phyloP scores from a whole-genome alignment of 139 green algal genomes.

The Tetradesmus lagerheimii region DNA sequence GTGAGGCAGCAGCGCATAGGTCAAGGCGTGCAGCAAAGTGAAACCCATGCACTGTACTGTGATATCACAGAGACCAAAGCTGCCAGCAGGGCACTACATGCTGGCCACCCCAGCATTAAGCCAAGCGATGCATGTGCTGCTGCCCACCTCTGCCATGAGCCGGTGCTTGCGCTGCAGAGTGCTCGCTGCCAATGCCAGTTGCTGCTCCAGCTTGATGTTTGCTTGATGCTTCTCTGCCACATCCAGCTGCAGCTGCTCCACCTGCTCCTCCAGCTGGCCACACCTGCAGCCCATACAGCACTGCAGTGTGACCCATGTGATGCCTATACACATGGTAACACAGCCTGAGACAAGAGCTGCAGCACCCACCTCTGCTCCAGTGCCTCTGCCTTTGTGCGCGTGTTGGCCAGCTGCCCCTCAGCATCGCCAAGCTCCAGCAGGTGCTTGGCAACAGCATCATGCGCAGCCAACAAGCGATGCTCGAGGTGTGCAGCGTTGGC shows the following conservation, averaged over 20 bases:
- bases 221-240: not conserved
- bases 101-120: too few relatives aligned
- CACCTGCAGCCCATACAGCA: constrained; percentile 22
- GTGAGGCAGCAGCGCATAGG: not conserved
- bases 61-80: not conserved
- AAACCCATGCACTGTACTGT: not conserved
- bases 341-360: not conserved
- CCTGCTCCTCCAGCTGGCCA: constrained; percentile 19
- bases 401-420: not conserved
- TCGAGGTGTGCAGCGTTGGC: not conserved
- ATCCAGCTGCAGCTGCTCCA: not conserved
- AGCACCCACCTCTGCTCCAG: constrained; percentile 3
- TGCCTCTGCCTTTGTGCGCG: not conserved
- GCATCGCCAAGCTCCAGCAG: constrained; percentile 29
- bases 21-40: not conserved
- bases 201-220: constrained; percentile 3
- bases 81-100: not conserved
- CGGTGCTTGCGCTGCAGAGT: constrained; percentile 10
- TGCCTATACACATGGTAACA: not conserved
- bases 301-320: not conserved
- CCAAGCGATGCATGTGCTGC: too few relatives aligned
- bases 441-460: not conserved
- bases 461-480: not conserved
- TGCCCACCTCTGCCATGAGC: constrained; percentile 36
- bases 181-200: not conserved